These are phyloP conservation scores for Aspergillus ostianus DNA, from an alignment of 495 filamentous ascomycete species.

Conservation along the genomic window DNA sequence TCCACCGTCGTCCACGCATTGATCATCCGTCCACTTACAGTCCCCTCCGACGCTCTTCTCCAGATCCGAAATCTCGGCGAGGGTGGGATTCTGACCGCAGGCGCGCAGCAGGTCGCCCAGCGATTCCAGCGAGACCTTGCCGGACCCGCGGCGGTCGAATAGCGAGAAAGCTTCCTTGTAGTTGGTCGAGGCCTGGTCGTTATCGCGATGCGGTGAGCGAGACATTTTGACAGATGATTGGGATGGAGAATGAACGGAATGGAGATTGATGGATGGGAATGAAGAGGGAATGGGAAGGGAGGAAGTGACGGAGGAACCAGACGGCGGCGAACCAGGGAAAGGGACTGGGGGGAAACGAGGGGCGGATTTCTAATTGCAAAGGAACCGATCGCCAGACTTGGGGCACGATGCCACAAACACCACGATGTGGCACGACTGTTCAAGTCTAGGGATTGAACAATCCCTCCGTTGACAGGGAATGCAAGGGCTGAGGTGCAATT, in stretches of 20 bases:
- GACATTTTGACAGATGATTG: constrained; percentile 1
- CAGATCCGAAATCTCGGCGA: constrained; percentile 85
- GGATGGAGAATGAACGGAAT: constrained; percentile 4
- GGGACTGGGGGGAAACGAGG: not conserved
- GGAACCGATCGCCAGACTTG: not conserved
- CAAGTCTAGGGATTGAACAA: not conserved
- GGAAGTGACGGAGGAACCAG: not conserved
- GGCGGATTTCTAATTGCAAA: constrained; percentile 1
- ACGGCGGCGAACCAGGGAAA: constrained; percentile 5
- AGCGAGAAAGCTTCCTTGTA: constrained; percentile 99
- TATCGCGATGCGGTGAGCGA: constrained; percentile 14
- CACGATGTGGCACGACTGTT: not conserved
- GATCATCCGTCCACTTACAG: constrained; percentile 59
- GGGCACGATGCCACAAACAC: not conserved
- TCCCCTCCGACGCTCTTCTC: constrained; percentile 85
- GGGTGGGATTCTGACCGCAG: constrained; percentile 95
- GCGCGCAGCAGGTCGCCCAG: constrained; percentile 93
- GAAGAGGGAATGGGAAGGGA: not conserved
- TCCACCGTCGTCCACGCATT: not conserved
- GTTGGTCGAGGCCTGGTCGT: constrained; percentile 89
- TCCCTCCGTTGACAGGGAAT: not conserved
- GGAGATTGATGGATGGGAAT: constrained; percentile 4
- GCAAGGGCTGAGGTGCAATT: not conserved
- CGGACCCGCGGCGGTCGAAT: constrained; percentile 97
- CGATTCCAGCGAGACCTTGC: constrained; percentile 78